phyloP scores from a whole-genome alignment of 768 basidiomycete genomes.

The Rhizopogon salebrosus region DNA sequence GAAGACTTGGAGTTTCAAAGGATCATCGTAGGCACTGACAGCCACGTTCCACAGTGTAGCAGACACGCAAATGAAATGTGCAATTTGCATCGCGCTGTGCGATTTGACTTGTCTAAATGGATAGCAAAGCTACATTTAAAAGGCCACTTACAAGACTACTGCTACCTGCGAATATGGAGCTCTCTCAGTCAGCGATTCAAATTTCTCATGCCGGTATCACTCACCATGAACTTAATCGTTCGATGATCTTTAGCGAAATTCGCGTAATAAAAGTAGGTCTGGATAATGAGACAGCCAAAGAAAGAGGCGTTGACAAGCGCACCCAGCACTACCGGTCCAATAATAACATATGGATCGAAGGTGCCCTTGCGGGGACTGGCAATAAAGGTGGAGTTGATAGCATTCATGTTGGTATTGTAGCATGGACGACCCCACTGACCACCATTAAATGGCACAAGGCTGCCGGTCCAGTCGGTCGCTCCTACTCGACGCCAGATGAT shows the following conservation, averaged over 20 bases:
- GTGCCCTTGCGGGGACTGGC: neutral
- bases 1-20: neutral
- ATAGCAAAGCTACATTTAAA: neutral
- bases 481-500: no score
- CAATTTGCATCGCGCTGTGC: neutral
- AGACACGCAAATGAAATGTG: neutral
- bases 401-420: neutral
- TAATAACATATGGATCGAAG: slow-evolving; percentile 4
- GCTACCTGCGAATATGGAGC: neutral
- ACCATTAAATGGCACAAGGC: neutral
- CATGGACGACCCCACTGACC: neutral
- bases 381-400: neutral
- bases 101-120: neutral
- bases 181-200: neutral
- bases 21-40: neutral
- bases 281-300: slow-evolving; percentile 20
- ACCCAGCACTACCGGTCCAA: slow-evolving; percentile 19
- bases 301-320: slow-evolving; percentile 17
- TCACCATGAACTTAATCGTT: slow-evolving; percentile 13
- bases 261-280: slow-evolving; percentile 21
- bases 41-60: neutral
- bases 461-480: no score
- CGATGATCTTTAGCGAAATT: slow-evolving; percentile 12
- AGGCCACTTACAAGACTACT: neutral
- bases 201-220: neutral